Base-by-base conservation (phyloP, 352 stramenopile genomes). In the Globisporangium paddicum region DNA sequence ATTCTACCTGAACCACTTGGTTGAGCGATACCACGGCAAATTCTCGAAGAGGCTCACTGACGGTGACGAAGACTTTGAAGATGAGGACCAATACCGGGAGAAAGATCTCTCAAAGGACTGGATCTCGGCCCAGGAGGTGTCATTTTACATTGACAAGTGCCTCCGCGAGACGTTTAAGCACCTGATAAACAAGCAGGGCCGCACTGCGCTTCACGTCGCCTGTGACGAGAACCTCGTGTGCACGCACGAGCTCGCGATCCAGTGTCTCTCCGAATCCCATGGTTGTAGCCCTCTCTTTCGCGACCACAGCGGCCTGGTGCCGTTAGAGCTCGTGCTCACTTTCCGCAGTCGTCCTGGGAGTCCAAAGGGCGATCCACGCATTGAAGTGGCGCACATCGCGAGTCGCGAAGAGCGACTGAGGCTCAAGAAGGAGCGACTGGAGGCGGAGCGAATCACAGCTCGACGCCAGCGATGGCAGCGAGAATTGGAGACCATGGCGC, bases 221-320 rank as follows among this genome's bases (percentile, higher is more conserved):
- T 90, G 83, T 41, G 79, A 93, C n/a, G 79, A 89, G 55, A 93
- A 90, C 60, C 63, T 93, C 37, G 81, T 90, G 58, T 93, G 83
- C 40, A 93, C 78, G 3, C 82, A 93, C 38, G 82, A 93, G 62
- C 62, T 80, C 1, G 63, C 77, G 37, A 85, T 92, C 48, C 72
- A 84, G 3, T 68, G 65, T 21, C 58, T 90, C 44, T 62, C 61
- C 13, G 78, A 88, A 34, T 72, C 62, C 5, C 67, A 88, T 48
- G 82, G 78, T 0, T 86, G 73, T 50, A 82, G 79, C 54, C 76
- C 80, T 0, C 65, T 80, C 32, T 52, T 87, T 3, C 42, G 65
- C 2, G 82, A 93, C 55, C 63, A 93, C 51, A 75, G 68, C 21
- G 67, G 62, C 6, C 58, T 42, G 18, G 61, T 55, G 10, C 74